Percentiles rank a stretch among this genome's conserved stretches.
Conservation (phyloP, 805 yeast species). For the Lipomyces yamadae region DNA sequence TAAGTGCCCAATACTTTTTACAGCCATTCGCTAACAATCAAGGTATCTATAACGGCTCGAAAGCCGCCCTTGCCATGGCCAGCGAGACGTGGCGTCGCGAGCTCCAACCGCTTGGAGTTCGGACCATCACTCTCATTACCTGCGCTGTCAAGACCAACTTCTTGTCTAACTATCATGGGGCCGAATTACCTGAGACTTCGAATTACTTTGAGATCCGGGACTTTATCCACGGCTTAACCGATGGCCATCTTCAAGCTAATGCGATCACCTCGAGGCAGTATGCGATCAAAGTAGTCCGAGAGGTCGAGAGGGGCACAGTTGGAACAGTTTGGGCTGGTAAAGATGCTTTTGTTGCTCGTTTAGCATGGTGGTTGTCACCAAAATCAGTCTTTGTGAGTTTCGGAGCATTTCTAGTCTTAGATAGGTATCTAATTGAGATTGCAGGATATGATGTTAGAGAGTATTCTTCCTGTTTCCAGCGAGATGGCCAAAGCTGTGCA, state of each 20-base stretch:
- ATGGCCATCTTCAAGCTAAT: neutral
- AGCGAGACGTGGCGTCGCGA: neutral
- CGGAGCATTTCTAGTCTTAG: neutral
- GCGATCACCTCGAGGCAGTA: neutral
- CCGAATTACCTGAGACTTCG: neutral
- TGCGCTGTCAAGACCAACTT: constrained; percentile 1
- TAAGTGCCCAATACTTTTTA: neutral
- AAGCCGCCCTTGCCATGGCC: neutral
- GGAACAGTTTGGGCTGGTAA: neutral
- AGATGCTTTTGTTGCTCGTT: neutral
- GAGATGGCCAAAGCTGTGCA: neutral
- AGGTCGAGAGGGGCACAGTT: neutral
- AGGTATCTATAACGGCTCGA: neutral
- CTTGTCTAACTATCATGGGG: neutral
- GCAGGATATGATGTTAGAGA: neutral
- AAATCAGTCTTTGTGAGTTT: neutral
- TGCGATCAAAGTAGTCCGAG: neutral
- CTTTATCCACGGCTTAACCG: neutral
- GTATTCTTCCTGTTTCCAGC: neutral
- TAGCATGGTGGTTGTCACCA: neutral
- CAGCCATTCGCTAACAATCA: neutral
- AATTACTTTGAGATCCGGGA: neutral
- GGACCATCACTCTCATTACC: neutral
- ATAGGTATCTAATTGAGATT: neutral
- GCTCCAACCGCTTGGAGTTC: neutral